Conservation (phyloP, 2,329 filamentous ascomycete species). For the Arthrocladium fulminans region DNA sequence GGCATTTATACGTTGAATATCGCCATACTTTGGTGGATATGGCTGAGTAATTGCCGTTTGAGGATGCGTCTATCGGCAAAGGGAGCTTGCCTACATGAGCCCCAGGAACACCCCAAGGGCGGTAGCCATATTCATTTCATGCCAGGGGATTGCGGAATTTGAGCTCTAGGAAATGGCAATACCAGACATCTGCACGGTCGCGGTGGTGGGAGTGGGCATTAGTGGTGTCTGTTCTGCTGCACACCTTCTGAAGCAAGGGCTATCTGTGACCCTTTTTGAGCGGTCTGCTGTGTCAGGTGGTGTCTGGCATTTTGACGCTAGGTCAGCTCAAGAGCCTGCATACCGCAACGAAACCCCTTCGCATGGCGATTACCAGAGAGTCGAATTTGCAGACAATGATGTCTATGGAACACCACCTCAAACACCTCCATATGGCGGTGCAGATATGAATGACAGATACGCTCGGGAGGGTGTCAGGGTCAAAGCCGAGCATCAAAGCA, state of each 20-base stretch:
- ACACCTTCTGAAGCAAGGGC: conserved; percentile 37
- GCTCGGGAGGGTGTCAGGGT: not conserved
- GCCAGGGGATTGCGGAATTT: too few relatives aligned
- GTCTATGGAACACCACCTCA: conserved; percentile 16
- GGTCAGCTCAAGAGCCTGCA: conserved; percentile 38
- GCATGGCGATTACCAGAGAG: conserved; percentile 26
- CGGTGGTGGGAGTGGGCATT: conserved; percentile 45
- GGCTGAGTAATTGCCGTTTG: too few relatives aligned
- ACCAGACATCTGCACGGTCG: conserved; percentile 28
- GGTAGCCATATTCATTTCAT: too few relatives aligned
- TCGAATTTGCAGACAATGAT: conserved; percentile 8
- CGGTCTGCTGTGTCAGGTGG: conserved; percentile 45
- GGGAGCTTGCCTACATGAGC: too few relatives aligned
- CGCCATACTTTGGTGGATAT: too few relatives aligned
- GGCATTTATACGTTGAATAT: too few relatives aligned
- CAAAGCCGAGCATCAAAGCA: conserved; percentile 5
- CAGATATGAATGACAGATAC: not conserved
- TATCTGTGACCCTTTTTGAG: conserved; percentile 48
- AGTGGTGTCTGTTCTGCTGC: conserved; percentile 41
- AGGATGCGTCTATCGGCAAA: too few relatives aligned
- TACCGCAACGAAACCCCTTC: conserved; percentile 37
- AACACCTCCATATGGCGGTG: conserved; percentile 7
- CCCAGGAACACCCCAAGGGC: too few relatives aligned
- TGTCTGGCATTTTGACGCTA: conserved; percentile 49
- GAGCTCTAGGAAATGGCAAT: too few relatives aligned